phyloP scores from a whole-genome alignment of 1,139 yeast species.

The Eremothecium gossypii region DNA sequence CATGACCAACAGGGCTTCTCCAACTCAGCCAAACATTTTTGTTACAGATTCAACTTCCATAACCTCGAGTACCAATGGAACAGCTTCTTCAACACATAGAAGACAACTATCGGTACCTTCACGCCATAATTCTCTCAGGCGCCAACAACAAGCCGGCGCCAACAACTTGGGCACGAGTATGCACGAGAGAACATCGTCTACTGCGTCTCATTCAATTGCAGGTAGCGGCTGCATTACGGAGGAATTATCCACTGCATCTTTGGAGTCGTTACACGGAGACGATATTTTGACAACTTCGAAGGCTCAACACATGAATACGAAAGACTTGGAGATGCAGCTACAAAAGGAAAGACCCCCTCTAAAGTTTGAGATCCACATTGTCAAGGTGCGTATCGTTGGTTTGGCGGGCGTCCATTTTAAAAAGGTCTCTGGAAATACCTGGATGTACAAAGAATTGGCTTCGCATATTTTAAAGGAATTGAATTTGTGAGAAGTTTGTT shows the following conservation, averaged over 20 bases:
- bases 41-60: conserved; percentile 13
- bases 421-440: conserved; percentile 86
- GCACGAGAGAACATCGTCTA: conserved; percentile 25
- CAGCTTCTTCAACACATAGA: conserved; percentile 11
- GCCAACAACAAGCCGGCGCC: conserved; percentile 23
- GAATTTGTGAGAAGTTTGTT: conserved; percentile 39
- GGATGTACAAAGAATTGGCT: conserved; percentile 93
- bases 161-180: conserved; percentile 35
- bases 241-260: conserved; percentile 46
- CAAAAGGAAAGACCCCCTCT: conserved; percentile 42
- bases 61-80: conserved; percentile 8
- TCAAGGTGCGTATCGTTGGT: conserved; percentile 84
- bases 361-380: conserved; percentile 86
- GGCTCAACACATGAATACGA: conserved; percentile 25
- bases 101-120: conserved; percentile 17
- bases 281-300: conserved; percentile 28
- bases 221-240: conserved; percentile 22
- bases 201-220: conserved; percentile 21
- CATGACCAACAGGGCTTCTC: conserved; percentile 8
- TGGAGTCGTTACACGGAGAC: conserved; percentile 43
- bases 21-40: conserved; percentile 11
- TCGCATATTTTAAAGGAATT: conserved; percentile 74
- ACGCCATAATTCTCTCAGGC: conserved; percentile 22
- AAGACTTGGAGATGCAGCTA: conserved; percentile 19
- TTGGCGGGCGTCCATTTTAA: conserved; percentile 92